Conservation (phyloP, 345 rosid genomes). For the Combretum micranthum region DNA sequence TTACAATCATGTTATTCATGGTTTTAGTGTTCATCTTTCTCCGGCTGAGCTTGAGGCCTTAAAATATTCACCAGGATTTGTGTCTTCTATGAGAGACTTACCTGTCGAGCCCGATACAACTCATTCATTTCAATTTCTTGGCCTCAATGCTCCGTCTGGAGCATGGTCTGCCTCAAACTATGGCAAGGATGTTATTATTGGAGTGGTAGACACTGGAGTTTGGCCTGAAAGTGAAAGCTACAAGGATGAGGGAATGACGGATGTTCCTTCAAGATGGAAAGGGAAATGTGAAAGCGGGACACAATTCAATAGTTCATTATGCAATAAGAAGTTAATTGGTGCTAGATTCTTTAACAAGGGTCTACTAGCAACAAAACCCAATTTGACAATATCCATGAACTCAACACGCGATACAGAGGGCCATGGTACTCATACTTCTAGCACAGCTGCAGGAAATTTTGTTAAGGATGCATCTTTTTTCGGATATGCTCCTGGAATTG, state of each 20-base stretch:
- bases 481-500: slow-evolving; percentile 41
- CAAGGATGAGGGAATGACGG: slow-evolving; percentile 25
- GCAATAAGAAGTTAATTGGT: slow-evolving; percentile 50
- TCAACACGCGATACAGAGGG: slow-evolving; percentile 42
- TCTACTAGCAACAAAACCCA: slow-evolving; percentile 21
- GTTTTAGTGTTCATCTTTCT: slow-evolving; percentile 38
- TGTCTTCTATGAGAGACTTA: slow-evolving; percentile 27
- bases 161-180: slow-evolving; percentile 34
- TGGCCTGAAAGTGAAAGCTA: slow-evolving; percentile 51
- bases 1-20: slow-evolving; percentile 34
- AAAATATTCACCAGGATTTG: slow-evolving; percentile 25
- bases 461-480: slow-evolving; percentile 32
- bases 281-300: slow-evolving; percentile 38
- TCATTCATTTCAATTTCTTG: slow-evolving; percentile 28
- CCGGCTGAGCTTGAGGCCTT: slow-evolving; percentile 26
- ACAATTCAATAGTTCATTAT: slow-evolving; percentile 38
- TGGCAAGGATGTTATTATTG: slow-evolving; percentile 35
- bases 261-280: slow-evolving; percentile 39
- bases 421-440: slow-evolving; percentile 55
- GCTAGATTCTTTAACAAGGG: slow-evolving; percentile 47
- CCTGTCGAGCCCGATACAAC: slow-evolving; percentile 37
- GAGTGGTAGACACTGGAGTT: slow-evolving; percentile 38
- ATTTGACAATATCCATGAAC: slow-evolving; percentile 34
- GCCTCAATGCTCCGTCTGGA: slow-evolving; percentile 20
- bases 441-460: slow-evolving; percentile 39